Conservation (phyloP, 148 eudicot genomes). For the Silene uniflora region DNA sequence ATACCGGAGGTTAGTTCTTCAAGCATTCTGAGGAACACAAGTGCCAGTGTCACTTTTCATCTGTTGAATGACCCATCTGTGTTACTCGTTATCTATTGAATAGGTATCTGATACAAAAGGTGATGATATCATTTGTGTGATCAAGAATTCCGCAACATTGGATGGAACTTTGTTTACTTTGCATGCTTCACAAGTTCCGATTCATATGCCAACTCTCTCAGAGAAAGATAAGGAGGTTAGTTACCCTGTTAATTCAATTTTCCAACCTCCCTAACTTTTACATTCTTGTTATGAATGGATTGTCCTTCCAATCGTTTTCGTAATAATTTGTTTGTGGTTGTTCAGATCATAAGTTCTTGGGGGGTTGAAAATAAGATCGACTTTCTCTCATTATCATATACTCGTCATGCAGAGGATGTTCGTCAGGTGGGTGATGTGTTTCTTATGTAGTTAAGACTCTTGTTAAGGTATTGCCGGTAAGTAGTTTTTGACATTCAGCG, state of each 20-base stretch:
- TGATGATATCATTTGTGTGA: slow-evolving; percentile 65
- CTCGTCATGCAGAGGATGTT: slow-evolving; percentile 95
- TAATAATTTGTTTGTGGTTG: neutral
- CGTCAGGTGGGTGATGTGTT: slow-evolving; percentile 55
- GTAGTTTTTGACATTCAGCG: neutral
- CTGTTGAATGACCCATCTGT: neutral
- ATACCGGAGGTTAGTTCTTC: no score
- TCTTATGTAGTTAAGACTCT: no score
- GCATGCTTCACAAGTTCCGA: slow-evolving; percentile 82
- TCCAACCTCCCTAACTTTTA: neutral
- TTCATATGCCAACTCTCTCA: slow-evolving; percentile 80
- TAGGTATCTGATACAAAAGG: slow-evolving; percentile 80
- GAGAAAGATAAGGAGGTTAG: slow-evolving; percentile 80
- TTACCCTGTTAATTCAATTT: neutral
- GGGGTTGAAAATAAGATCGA: slow-evolving; percentile 87
- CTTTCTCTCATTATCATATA: slow-evolving; percentile 77
- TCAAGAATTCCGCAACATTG: slow-evolving; percentile 82
- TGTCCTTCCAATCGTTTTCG: neutral
- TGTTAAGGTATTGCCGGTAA: no score
- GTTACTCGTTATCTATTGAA: slow-evolving; percentile 15
- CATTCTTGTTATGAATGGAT: neutral
- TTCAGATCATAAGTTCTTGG: slow-evolving; percentile 81
- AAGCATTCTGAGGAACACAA: no score
- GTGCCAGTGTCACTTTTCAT: no score
- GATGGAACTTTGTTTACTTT: slow-evolving; percentile 77